Conservation (phyloP, 2,329 filamentous ascomycete genomes). For the Colletotrichum sp. region DNA sequence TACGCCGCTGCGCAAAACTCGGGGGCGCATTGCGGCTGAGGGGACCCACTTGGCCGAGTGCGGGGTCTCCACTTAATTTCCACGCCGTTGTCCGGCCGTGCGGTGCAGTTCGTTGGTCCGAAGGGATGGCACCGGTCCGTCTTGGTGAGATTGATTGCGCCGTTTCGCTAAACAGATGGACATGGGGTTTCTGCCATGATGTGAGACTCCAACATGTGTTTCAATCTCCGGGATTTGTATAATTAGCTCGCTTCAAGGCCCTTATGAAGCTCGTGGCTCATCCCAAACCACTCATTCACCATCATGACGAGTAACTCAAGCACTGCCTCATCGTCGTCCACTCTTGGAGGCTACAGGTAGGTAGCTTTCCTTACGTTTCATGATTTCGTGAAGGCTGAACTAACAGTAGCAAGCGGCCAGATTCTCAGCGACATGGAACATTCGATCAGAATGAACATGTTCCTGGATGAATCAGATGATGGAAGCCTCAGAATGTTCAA, state of each 20-base stretch:
- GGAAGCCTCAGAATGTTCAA: not conserved
- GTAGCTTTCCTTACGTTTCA: not conserved
- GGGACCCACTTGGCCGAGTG: not conserved
- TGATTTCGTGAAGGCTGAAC: too few relatives aligned
- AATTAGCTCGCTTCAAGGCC: not conserved
- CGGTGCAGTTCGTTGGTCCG: not conserved
- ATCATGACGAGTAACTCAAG: not conserved
- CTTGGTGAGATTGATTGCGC: not conserved
- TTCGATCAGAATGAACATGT: not conserved
- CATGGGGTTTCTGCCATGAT: rapidly evolving
- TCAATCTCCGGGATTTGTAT: rapidly evolving
- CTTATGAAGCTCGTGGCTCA: rapidly evolving
- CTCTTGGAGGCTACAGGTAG: not conserved
- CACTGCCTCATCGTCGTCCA: not conserved
- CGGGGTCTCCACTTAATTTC: not conserved
- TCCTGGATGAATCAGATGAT: not conserved
- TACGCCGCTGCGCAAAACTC: constrained; percentile 16
- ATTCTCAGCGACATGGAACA: not conserved
- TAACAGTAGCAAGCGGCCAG: not conserved
- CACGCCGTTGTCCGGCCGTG: not conserved
- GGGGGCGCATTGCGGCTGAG: not conserved
- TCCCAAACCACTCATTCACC: not conserved
- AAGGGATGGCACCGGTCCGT: not conserved
- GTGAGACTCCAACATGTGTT: rapidly evolving
- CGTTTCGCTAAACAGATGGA: not conserved